A percentile compares a stretch with the other conserved stretches of the same genome.
These are phyloP conservation scores for Esteya vermicola DNA, from an alignment of 2,329 filamentous ascomycete genomes.

Conservation along the genomic window DNA sequence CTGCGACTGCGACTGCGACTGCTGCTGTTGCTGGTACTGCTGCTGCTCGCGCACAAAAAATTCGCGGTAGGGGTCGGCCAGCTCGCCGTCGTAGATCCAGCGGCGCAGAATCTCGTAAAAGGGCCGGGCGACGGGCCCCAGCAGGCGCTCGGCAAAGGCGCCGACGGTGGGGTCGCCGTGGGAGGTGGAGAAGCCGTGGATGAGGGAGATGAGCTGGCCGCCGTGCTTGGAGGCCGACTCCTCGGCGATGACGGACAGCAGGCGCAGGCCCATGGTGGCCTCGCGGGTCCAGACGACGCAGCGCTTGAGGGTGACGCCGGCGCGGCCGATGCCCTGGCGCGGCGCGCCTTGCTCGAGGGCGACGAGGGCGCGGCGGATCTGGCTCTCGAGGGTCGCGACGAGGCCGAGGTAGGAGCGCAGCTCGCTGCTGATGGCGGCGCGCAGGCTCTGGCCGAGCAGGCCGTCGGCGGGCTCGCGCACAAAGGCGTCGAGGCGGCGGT, in stretches of 20 bases:
- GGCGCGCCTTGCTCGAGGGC: slow-evolving; percentile 56
- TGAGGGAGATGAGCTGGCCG: slow-evolving; percentile 82
- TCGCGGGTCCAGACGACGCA: slow-evolving; percentile 97
- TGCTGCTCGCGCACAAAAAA: slow-evolving; percentile 89
- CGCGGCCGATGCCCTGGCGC: slow-evolving; percentile 61
- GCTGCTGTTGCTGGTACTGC: too few relatives aligned
- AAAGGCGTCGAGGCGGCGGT: slow-evolving; percentile 66
- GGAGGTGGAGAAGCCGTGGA: slow-evolving; percentile 83
- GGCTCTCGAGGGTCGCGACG: slow-evolving; percentile 81
- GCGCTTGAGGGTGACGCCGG: slow-evolving; percentile 84
- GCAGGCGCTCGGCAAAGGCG: slow-evolving; percentile 77
- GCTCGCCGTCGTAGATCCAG: slow-evolving; percentile 97
- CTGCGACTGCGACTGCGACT: too few relatives aligned
- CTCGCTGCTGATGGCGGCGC: slow-evolving; percentile 73
- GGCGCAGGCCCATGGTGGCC: slow-evolving; percentile 82
- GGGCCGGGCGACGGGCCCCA: slow-evolving; percentile 75
- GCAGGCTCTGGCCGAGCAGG: slow-evolving; percentile 80
- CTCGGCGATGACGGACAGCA: slow-evolving; percentile 91
- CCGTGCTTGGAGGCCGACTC: slow-evolving; percentile 73
- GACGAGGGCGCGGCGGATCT: slow-evolving; percentile 71
- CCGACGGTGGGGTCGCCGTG: slow-evolving; percentile 93
- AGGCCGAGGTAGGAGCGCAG: slow-evolving; percentile 79
- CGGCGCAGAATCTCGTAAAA: slow-evolving; percentile 93
- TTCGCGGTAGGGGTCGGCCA: slow-evolving; percentile 89
- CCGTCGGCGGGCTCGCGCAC: slow-evolving; percentile 70